Conservation (phyloP, 257 asterid genomes). For the Prunella vulgaris region DNA sequence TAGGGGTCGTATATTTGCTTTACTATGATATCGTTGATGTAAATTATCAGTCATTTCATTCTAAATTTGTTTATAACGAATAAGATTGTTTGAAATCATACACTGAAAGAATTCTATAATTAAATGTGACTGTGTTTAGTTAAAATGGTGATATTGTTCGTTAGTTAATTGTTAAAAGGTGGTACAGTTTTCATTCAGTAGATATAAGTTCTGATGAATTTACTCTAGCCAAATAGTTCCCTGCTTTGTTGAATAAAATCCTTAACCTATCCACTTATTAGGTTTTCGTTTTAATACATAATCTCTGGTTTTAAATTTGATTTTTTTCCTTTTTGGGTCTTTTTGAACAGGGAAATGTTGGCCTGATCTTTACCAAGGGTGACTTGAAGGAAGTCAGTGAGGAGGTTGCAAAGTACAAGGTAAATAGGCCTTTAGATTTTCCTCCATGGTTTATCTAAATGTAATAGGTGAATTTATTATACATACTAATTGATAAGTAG, state of each 20-base stretch:
- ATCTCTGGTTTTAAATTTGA: background rate
- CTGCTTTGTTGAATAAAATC: background rate
- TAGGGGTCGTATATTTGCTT: background rate
- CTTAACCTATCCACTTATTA: too few species aligned
- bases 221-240: background rate
- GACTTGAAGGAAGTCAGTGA: conserved; percentile 91
- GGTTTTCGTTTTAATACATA: background rate
- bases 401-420: conserved; percentile 83
- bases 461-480: background rate
- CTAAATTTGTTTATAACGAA: background rate
- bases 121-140: background rate
- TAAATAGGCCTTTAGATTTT: background rate
- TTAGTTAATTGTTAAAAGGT: too few species aligned
- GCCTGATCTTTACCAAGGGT: conserved; percentile 81
- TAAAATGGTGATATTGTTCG: background rate
- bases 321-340: background rate
- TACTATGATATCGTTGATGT: background rate
- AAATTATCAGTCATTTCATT: background rate
- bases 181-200: background rate
- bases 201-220: background rate
- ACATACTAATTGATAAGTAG: background rate
- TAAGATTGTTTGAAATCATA: background rate
- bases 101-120: background rate
- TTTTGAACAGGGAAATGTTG: conserved; percentile 66
- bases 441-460: background rate